Base-by-base conservation (phyloP, 768 basidiomycete genomes). In the Pulveroboletus ravenelii region DNA sequence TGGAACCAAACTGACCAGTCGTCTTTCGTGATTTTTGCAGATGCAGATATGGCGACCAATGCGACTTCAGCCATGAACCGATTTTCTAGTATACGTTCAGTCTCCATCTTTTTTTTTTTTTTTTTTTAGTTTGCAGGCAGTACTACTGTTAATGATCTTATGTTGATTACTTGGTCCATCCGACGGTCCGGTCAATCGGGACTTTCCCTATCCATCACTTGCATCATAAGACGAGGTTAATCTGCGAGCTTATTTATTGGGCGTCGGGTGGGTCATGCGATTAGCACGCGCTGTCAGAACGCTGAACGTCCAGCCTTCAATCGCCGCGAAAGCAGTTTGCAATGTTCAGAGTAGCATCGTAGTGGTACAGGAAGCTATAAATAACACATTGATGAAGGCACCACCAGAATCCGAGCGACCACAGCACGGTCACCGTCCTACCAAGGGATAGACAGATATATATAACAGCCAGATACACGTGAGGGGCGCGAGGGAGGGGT, bases 21-120 rank as follows among this genome's bases (percentile, higher is more conserved):
- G 47, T 52, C 52, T 54, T 35, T 71, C 70, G 71, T 71, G 69
- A 74, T 25, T 25, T 31, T 74, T 72, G 76, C 79, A 91, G 89
- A 81, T 91, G 89, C 80, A 83, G 80, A 78, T 90, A 83, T 63
- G 89, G 89, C 52, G 89, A 92, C 74, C 84, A 84, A 69, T 92
- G 89, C 74, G 87, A 89, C 71, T 91, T 85, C 70, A 77, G 81
- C 60, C 89, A 92, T 65, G 89, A 80, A 61, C 68, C 70, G 15
- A 62, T 70, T 44, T 71, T 67, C 47, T 69, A 68, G 56, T 43
- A 25, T 8, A 17, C 6, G 32, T 44, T 25, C 18, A 1, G 32
- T 51, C 45, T 51, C 17, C 34, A 17, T 41, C 29, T 44, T 45
- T 43, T 35, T 12, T 9, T 37, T 44, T 45, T 43, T 35, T 12